phyloP scores from a whole-genome alignment of 345 rosid species.

The Camelina laxa region DNA sequence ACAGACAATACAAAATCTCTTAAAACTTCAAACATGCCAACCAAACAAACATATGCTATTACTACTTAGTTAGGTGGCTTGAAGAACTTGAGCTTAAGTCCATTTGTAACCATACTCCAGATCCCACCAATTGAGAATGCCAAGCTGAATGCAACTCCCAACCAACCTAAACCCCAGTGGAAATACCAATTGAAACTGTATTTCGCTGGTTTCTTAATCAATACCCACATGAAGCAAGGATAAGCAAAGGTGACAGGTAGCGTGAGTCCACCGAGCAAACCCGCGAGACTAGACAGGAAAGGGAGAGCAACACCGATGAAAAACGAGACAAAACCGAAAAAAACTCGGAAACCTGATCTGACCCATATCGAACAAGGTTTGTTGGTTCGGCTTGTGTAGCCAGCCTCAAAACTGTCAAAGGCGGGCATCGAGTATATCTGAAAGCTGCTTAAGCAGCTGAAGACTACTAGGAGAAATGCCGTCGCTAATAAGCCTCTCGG shows the following conservation, averaged over 20 bases:
- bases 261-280: conserved; percentile 89
- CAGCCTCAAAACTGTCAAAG: conserved; percentile 94
- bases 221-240: conserved; percentile 99
- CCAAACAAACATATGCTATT: conserved; percentile 18
- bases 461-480: conserved; percentile 87
- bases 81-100: conserved; percentile 89
- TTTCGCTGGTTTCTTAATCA: conserved; percentile 76
- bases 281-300: conserved; percentile 88
- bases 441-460: conserved; percentile 90
- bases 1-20: conserved; percentile 20
- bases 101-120: conserved; percentile 87
- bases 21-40: conserved; percentile 19
- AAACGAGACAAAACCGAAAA: conserved; percentile 77
- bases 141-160: conserved; percentile 87
- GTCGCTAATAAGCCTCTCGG: conserved; percentile 87
- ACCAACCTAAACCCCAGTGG: conserved; percentile 94
- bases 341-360: conserved; percentile 89
- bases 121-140: conserved; percentile 93
- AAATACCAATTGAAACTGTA: conserved; percentile 96
- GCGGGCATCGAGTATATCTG: conserved; percentile 97
- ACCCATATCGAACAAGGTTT: conserved; percentile 98
- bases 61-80: conserved; percentile 61
- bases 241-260: conserved; percentile 96
- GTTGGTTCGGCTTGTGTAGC: conserved; percentile 94
- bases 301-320: conserved; percentile 97